Conservation (phyloP, 2,329 filamentous ascomycete species). For the Coniochaeta sp. region DNA sequence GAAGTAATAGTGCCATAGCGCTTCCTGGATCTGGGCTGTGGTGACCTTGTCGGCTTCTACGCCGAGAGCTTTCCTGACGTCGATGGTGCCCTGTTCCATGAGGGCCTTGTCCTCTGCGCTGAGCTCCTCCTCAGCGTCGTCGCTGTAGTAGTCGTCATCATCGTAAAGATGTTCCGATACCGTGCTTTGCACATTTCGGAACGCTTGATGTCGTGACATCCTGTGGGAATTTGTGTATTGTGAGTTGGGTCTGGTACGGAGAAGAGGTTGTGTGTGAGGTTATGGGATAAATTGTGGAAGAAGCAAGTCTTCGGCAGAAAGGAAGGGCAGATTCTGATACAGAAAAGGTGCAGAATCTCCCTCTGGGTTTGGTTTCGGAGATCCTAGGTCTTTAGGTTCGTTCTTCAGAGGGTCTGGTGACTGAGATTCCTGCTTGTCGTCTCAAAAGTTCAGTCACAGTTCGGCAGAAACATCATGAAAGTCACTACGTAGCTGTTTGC, state of each 20-base stretch:
- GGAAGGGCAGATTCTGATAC: no score
- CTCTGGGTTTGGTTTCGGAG: no score
- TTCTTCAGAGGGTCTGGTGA: no score
- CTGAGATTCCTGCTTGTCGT: background rate
- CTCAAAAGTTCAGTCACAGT: background rate
- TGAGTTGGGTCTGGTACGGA: no score
- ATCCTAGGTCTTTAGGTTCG: no score
- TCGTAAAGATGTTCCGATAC: constrained; percentile 44
- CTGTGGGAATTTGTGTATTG: constrained; percentile 6
- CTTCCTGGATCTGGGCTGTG: constrained; percentile 69
- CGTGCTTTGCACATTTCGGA: constrained; percentile 38
- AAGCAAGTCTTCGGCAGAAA: background rate
- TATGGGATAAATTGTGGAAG: background rate
- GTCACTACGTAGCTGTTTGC: background rate
- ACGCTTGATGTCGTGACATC: constrained; percentile 42
- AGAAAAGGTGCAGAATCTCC: no score
- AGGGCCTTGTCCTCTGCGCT: constrained; percentile 38
- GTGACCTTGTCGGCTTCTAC: constrained; percentile 49
- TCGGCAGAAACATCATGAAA: background rate
- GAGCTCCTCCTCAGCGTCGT: constrained; percentile 35
- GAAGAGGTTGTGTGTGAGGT: background rate
- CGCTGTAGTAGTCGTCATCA: constrained; percentile 21
- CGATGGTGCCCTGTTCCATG: constrained; percentile 58
- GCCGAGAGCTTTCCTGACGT: constrained; percentile 62
- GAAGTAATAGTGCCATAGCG: constrained; percentile 94